Percentiles rank a stretch among this genome's conserved stretches.
phyloP scores from a whole-genome alignment of 2,329 filamentous ascomycete species.

The Trichoderma afroharzianum region DNA sequence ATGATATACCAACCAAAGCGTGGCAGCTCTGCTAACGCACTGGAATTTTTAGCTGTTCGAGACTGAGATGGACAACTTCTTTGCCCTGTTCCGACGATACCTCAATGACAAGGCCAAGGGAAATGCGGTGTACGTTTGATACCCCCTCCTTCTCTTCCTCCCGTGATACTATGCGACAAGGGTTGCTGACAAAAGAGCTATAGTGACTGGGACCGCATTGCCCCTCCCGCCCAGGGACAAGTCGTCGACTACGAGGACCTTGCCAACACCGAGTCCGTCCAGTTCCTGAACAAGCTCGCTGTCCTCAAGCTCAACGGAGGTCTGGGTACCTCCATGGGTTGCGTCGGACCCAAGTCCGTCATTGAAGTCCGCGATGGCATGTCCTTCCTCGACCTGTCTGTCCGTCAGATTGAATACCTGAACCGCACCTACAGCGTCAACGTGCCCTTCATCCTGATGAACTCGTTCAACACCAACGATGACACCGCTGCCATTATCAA shows the following conservation, averaged over 20 bases:
- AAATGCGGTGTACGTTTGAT: constrained; percentile 66
- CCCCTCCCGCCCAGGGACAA: constrained; percentile 86
- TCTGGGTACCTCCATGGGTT: constrained; percentile 99
- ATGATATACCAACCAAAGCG: not conserved
- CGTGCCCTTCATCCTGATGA: constrained; percentile 98
- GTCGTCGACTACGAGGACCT: constrained; percentile 94
- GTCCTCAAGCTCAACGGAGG: constrained; percentile 99
- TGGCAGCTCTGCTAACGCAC: constrained; percentile 10
- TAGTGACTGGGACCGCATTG: constrained; percentile 95
- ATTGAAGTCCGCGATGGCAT: constrained; percentile 99
- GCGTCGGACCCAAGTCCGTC: constrained; percentile 97
- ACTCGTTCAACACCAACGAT: constrained; percentile 99
- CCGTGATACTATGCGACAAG: not conserved
- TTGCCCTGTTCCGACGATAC: constrained; percentile 95
- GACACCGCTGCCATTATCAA: constrained; percentile 99
- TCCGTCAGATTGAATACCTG: constrained; percentile 97
- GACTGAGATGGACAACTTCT: constrained; percentile 99
- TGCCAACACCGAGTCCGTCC: constrained; percentile 82
- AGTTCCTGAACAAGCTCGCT: constrained; percentile 94
- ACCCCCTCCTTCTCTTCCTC: not conserved
- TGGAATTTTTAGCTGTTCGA: constrained; percentile 69
- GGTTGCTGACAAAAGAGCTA: constrained; percentile 9
- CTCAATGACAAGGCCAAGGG: constrained; percentile 99
- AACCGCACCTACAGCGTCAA: constrained; percentile 98
- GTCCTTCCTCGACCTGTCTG: constrained; percentile 98